A percentile compares a stretch with the other conserved stretches of the same genome.
phyloP scores from a whole-genome alignment of 2,329 filamentous ascomycete genomes.

The Ceratocystis harringtonii region DNA sequence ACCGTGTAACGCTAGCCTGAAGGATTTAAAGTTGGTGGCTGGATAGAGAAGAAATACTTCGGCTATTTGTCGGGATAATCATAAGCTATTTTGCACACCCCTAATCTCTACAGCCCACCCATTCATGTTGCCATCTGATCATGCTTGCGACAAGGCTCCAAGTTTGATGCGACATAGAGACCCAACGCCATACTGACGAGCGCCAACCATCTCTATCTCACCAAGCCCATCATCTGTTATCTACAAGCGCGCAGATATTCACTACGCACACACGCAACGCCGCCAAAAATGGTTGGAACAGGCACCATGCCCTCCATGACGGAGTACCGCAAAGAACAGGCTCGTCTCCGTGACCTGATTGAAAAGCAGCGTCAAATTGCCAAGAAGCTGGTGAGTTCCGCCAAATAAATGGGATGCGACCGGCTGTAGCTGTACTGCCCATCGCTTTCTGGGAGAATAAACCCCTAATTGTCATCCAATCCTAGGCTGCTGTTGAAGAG shows the following conservation, averaged over 20 bases:
- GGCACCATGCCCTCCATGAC: slow-evolving; percentile 27
- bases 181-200: not conserved
- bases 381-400: slow-evolving; percentile 26
- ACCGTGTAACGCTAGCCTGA: not conserved
- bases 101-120: not conserved
- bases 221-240: not conserved
- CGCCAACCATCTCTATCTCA: not conserved
- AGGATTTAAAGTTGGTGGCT: slow-evolving; percentile 7
- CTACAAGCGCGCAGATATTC: not conserved
- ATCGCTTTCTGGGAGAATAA: slow-evolving; percentile 24
- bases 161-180: not conserved
- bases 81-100: not conserved
- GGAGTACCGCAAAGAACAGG: slow-evolving; percentile 37
- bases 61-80: not conserved
- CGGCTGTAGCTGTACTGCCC: no score
- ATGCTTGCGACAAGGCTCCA: not conserved
- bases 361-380: slow-evolving; percentile 29
- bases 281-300: slow-evolving; percentile 12
- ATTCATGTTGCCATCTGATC: not conserved
- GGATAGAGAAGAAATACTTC: not conserved
- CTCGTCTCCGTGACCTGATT: slow-evolving; percentile 33
- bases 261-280: not conserved
- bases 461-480: not conserved
- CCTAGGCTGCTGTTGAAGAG: slow-evolving; percentile 46
- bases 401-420: no score